A percentile compares a stretch with the other conserved stretches of the same genome.
Evolutionary conservation across 495 filamentous ascomycete species (phyloP).

Genomic region (Podospora pseudocomata): DNA sequence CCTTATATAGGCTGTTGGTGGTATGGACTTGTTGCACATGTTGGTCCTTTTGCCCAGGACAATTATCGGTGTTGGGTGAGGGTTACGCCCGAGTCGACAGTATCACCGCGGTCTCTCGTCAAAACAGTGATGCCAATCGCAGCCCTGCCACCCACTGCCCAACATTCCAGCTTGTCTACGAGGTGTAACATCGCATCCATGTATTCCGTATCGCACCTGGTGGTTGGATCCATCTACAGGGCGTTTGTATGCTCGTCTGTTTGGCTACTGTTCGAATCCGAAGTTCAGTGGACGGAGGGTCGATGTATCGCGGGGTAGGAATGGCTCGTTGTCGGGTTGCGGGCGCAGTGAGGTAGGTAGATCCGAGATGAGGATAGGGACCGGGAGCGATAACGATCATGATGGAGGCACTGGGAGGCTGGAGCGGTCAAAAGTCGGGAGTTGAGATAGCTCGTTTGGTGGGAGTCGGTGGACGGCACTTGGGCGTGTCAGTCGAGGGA

Average conservation of each 20-base stretch:
- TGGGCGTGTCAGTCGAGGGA: slow-evolving; percentile 5
- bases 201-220: neutral
- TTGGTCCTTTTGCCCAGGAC: too few relatives aligned
- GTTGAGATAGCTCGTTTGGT: neutral
- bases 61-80: too few relatives aligned
- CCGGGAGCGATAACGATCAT: neutral
- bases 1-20: too few relatives aligned
- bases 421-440: neutral
- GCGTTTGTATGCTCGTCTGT: neutral
- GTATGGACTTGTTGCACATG: too few relatives aligned
- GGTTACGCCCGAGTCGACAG: too few relatives aligned
- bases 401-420: too few relatives aligned
- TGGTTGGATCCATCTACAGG: neutral
- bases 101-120: neutral
- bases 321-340: neutral
- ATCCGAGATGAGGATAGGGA: neutral
- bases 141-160: neutral
- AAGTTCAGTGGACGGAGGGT: too few relatives aligned
- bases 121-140: neutral
- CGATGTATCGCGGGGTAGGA: neutral
- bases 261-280: neutral
- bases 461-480: neutral
- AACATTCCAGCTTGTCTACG: neutral
- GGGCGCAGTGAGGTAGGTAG: neutral
- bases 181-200: neutral